A percentile compares a stretch with the other conserved stretches of the same genome.
Conservation (phyloP, 83 land plant species). For the Isoetes engelmannii region DNA sequence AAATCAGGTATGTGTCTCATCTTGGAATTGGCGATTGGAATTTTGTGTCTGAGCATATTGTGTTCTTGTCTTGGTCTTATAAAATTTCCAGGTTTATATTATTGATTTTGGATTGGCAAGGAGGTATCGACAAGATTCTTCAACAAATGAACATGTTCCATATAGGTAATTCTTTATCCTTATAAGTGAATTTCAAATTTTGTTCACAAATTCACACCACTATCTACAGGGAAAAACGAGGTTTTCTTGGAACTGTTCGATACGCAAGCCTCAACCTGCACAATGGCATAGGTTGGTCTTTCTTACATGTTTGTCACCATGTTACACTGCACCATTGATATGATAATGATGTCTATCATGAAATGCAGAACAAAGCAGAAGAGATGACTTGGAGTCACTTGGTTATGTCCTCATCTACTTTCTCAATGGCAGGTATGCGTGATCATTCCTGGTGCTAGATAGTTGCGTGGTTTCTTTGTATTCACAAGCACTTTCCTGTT, state of each 20-base stretch:
- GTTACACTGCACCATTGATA: not conserved
- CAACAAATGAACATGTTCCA: constrained; percentile 54
- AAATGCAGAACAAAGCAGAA: constrained; percentile 58
- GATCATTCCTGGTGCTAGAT: not conserved
- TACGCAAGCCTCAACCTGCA: constrained; percentile 68
- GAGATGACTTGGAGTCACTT: constrained; percentile 72
- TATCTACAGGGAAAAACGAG: constrained; percentile 52
- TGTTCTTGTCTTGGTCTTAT: constrained; percentile 7
- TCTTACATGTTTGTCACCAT: not conserved
- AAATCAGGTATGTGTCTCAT: constrained; percentile 34
- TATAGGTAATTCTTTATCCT: constrained; percentile 33
- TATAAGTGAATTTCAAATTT: not conserved
- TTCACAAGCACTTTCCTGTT: constrained; percentile 43
- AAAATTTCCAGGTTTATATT: constrained; percentile 39
- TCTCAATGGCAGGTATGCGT: constrained; percentile 53
- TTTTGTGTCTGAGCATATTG: not conserved
- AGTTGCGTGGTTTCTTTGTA: constrained; percentile 10
- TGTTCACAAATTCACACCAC: constrained; percentile 1
- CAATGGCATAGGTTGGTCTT: constrained; percentile 53
- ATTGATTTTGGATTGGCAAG: constrained; percentile 68
- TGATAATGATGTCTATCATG: not conserved
- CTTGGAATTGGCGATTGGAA: too few species aligned
- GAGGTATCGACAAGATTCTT: constrained; percentile 44
- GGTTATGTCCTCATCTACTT: constrained; percentile 76
- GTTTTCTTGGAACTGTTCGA: constrained; percentile 64